Conservation (phyloP, 352 stramenopile species). For the Plasmopara viticola region DNA sequence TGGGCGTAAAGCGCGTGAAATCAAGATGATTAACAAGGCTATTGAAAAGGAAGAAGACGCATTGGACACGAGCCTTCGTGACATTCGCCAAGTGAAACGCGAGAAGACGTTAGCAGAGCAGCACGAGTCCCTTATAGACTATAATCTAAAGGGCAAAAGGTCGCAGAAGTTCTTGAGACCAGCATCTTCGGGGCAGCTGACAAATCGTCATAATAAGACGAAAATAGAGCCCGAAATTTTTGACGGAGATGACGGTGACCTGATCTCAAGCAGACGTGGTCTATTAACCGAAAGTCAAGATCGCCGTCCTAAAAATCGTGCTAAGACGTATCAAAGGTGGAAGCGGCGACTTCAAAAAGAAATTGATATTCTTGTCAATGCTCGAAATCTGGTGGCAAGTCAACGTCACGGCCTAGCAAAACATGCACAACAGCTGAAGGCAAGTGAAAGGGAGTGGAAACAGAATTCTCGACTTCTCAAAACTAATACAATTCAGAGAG, state of each 20-base stretch:
- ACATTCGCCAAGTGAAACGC: slow-evolving; percentile 27
- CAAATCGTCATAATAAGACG: no score
- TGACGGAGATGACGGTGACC: no score
- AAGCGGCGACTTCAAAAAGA: slow-evolving; percentile 42
- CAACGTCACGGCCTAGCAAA: slow-evolving; percentile 45
- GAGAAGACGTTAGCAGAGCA: slow-evolving; percentile 33
- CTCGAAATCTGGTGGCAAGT: slow-evolving; percentile 29
- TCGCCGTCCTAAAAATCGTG: no score
- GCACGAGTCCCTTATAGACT: neutral
- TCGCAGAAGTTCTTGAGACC: no score
- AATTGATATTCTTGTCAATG: slow-evolving; percentile 39
- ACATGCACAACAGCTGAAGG: slow-evolving; percentile 48
- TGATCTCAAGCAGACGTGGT: no score
- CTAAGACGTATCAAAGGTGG: slow-evolving; percentile 31
- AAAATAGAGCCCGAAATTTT: no score
- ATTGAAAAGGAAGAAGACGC: slow-evolving; percentile 35
- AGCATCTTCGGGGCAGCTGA: no score
- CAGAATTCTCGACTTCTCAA: slow-evolving; percentile 17
- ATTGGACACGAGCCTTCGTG: slow-evolving; percentile 22
- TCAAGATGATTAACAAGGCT: no score
- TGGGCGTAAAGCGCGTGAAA: slow-evolving; percentile 30
- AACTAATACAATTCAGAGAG: no score
- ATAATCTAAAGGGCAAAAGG: neutral
- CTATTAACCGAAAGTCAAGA: no score
- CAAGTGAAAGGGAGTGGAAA: slow-evolving; percentile 48